Base-by-base conservation (phyloP, 495 filamentous ascomycete species). In the Tuber magnatum region DNA sequence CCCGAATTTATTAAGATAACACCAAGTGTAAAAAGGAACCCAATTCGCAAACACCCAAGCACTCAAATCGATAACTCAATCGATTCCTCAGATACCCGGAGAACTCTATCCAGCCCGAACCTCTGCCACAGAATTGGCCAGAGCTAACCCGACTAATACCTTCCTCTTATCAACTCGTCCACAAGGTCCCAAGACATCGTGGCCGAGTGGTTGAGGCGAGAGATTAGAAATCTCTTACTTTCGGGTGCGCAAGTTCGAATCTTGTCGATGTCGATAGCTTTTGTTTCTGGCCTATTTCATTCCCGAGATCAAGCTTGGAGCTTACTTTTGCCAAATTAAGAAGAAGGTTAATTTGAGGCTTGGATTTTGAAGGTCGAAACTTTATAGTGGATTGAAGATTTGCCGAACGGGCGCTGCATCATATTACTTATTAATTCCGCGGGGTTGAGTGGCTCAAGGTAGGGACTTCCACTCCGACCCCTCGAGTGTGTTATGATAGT, bases 181-280 rank as follows among this genome's bases (percentile, higher is more conserved):
- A 22, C 2, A 22, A 20, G 22, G 24, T 7, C 7, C 2, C 39
- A 40, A 40, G 74, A 76, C 56, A 76, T 76, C 56, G 71, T 69
- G 56, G 71, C 71, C 56, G 74, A 75, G 74, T 32, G 70, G 74
- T 74, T 76, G 74, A 76, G 74, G 71, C 74, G 56, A 69, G 42
- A 69, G 74, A 76, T 16, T 41, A 42, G 56, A 28, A 38, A 41
- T 51, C 42, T 72, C 48, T 72, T 72, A 71, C 69, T 75, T 75
- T 69, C 61, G 74, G 71, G 74, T 74, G 56, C 71, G 72, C 69
- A 76, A 68, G 74, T 69, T 68, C 56, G 69, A 76, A 76, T 75
- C 61, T 46, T 74, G 72, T 71, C 74, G 74, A 75, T 75, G 74
- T 75, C 74, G 69, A 48, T 48, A 48, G 18, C 5, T 48, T 24